phyloP scores from a whole-genome alignment of 1,284 basidiomycete species.

The Erythrobasidium hasegawianum region DNA sequence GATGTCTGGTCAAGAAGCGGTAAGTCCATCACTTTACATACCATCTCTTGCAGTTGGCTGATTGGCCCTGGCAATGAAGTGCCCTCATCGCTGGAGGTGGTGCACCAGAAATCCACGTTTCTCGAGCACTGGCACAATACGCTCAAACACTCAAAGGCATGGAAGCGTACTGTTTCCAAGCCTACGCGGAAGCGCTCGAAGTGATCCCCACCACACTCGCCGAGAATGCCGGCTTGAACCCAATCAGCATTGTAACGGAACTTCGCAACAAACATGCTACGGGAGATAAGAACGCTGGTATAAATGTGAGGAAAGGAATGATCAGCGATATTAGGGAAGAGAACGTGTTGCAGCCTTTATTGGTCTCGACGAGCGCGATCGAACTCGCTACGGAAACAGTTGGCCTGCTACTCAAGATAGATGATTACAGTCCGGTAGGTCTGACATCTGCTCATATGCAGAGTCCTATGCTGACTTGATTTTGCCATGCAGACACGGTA shows the following conservation, averaged over 20 bases:
- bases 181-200: constrained; percentile 95
- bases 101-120: constrained; percentile 96
- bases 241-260: constrained; percentile 97
- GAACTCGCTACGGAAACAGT: constrained; percentile 97
- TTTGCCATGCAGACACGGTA: background rate
- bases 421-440: constrained; percentile 63
- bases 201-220: constrained; percentile 97
- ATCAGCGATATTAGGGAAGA: constrained; percentile 60
- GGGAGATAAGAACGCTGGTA: constrained; percentile 91
- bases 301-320: constrained; percentile 82
- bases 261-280: constrained; percentile 92
- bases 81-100: constrained; percentile 96
- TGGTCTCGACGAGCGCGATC: constrained; percentile 92
- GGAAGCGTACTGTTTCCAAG: constrained; percentile 99
- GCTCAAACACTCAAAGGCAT: constrained; percentile 94
- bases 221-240: constrained; percentile 97
- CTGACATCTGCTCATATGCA: background rate
- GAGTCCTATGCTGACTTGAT: background rate
- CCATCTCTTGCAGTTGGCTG: background rate
- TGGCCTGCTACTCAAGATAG: constrained; percentile 91
- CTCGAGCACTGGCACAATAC: constrained; percentile 85
- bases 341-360: constrained; percentile 91
- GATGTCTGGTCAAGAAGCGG: constrained; percentile 98
- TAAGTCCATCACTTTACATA: constrained; percentile 52
- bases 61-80: constrained; percentile 52